These are phyloP conservation scores for Phtheirospermum japonicum DNA, from an alignment of 257 asterid species.

Conservation along the genomic window DNA sequence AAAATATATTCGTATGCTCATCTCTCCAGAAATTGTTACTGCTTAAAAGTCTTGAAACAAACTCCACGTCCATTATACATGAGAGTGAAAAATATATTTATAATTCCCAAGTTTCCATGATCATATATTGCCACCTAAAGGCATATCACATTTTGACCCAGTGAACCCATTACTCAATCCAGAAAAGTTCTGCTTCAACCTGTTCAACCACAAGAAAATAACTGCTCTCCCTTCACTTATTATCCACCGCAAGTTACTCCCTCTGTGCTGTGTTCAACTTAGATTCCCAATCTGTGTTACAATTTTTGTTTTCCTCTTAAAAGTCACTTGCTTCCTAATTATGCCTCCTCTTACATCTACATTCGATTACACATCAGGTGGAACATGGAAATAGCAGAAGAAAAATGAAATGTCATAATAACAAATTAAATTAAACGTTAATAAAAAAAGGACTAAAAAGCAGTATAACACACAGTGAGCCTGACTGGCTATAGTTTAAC, in stretches of 20 bases:
- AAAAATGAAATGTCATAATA: constrained; percentile 4
- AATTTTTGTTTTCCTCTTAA: not conserved
- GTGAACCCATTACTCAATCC: constrained; percentile 8
- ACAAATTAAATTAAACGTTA: constrained; percentile 12
- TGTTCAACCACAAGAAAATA: constrained; percentile 17
- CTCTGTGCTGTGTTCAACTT: constrained; percentile 13
- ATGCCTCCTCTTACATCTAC: not conserved
- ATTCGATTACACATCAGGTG: constrained; percentile 7
- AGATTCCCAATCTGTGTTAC: not conserved
- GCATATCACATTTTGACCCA: too few species aligned
- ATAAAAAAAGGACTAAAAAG: constrained; percentile 4
- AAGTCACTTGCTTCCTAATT: constrained; percentile 12
- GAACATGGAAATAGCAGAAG: constrained; percentile 15
- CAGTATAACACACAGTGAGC: constrained; percentile 15
- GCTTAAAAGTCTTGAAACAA: too few species aligned
- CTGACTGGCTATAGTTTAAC: constrained; percentile 35
- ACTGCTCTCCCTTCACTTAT: not conserved
- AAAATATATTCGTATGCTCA: not conserved
- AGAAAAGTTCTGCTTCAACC: constrained; percentile 13
- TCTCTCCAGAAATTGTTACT: not conserved
- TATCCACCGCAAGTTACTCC: not conserved
- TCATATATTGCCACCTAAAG: constrained; percentile 5
- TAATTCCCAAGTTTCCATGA: not conserved
- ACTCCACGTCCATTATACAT: not conserved
- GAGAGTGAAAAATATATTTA: constrained; percentile 14